Conservation (phyloP, 176 grass and related monocot species). For the Puccinellia tenuiflora region DNA sequence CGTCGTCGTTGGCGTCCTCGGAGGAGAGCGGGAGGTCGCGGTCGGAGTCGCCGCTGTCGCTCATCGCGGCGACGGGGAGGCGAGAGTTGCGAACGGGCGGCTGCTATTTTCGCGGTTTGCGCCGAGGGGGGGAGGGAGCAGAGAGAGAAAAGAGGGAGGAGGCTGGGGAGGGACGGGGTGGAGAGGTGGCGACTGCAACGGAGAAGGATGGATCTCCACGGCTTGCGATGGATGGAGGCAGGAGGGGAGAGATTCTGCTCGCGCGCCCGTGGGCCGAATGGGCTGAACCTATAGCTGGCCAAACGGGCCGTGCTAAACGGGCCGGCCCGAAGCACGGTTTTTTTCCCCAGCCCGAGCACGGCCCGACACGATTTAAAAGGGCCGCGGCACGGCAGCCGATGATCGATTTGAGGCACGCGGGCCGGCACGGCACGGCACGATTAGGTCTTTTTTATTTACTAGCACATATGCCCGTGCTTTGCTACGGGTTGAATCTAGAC, state of each 20-base stretch:
- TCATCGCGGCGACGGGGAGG: constrained; percentile 29
- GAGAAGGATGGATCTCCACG: constrained; percentile 52
- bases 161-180: neutral
- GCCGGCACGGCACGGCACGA: no score
- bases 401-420: no score
- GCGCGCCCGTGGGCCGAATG: neutral
- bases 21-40: constrained; percentile 23
- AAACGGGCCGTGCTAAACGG: no score
- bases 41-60: constrained; percentile 31
- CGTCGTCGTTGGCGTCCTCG: constrained; percentile 35
- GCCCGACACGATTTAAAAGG: no score
- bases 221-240: constrained; percentile 32
- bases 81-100: constrained; percentile 26
- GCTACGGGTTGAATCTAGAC: no score
- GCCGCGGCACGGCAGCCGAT: no score
- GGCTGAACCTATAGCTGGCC: no score
- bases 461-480: no score
- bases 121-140: constrained; percentile 11
- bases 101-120: constrained; percentile 55
- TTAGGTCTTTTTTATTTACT: no score
- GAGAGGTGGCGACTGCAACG: constrained; percentile 20
- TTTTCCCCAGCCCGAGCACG: no score
- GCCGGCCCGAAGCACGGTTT: no score
- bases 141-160: neutral
- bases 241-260: neutral